phyloP scores from a whole-genome alignment of 2,329 filamentous ascomycete species.

The Phyllosticta citriasiana region DNA sequence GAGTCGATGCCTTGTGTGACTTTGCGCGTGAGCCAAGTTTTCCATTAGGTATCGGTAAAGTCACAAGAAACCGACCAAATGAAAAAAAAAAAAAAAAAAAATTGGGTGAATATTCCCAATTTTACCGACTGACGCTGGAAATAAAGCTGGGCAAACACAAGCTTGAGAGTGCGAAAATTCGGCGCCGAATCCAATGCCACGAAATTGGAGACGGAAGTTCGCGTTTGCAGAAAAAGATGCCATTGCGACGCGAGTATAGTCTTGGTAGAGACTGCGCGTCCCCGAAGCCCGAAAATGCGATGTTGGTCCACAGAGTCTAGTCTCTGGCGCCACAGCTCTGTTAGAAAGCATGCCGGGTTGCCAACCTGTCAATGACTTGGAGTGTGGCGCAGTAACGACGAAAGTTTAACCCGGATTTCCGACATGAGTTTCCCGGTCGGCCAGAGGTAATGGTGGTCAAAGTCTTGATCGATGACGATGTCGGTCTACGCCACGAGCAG shows the following conservation, averaged over 20 bases:
- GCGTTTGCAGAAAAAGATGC: background rate
- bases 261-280: background rate
- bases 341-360: background rate
- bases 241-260: background rate
- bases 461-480: background rate
- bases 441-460: background rate
- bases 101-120: background rate
- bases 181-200: too few relatives aligned
- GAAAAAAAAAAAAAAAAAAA: background rate
- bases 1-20: background rate
- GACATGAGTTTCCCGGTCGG: background rate
- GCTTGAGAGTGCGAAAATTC: background rate
- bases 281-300: background rate
- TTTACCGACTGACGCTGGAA: background rate
- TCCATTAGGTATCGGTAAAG: background rate
- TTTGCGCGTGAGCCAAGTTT: background rate
- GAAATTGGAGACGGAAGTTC: background rate
- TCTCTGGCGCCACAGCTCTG: background rate
- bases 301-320: background rate
- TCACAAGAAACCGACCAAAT: background rate
- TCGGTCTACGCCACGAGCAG: background rate
- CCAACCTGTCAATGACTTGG: background rate
- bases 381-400: background rate
- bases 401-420: background rate
- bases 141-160: background rate